phyloP scores from a whole-genome alignment of 208 protist genomes.

The Leishmania lainsoni region DNA sequence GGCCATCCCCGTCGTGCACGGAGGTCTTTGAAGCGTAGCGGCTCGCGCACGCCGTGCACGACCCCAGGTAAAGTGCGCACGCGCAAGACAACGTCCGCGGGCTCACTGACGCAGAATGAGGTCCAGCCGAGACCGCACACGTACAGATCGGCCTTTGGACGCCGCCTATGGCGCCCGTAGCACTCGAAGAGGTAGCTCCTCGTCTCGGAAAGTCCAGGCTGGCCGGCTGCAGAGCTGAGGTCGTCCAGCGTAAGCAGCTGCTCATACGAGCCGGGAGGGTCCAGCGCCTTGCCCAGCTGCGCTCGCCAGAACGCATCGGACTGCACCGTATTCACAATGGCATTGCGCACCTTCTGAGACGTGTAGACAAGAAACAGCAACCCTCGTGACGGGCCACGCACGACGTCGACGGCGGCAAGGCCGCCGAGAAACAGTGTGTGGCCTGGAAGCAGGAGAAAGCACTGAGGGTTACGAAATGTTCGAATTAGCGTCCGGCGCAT shows the following conservation, averaged over 20 bases:
- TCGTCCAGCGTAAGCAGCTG: slow-evolving; percentile 53
- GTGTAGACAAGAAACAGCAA: slow-evolving; percentile 91
- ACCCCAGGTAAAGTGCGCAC: slow-evolving; percentile 91
- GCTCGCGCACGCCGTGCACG: slow-evolving; percentile 88
- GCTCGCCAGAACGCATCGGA: slow-evolving; percentile 83
- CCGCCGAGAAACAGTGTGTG: slow-evolving; percentile 88
- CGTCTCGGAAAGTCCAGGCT: slow-evolving; percentile 59
- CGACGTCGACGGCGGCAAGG: slow-evolving; percentile 84
- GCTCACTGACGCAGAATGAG: slow-evolving; percentile 82
- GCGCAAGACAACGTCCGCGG: slow-evolving; percentile 86
- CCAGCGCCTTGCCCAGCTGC: slow-evolving; percentile 80
- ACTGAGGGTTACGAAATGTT: slow-evolving; percentile 87
- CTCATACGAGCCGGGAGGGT: slow-evolving; percentile 82
- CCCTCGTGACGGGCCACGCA: slow-evolving; percentile 72
- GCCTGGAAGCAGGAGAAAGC: slow-evolving; percentile 80
- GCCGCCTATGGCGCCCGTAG: slow-evolving; percentile 69
- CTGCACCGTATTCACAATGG: slow-evolving; percentile 73
- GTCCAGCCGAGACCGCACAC: slow-evolving; percentile 89
- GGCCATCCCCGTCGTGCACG: slow-evolving; percentile 73
- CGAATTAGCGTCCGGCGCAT: slow-evolving; percentile 90
- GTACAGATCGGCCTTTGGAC: slow-evolving; percentile 90
- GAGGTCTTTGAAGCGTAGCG: slow-evolving; percentile 89
- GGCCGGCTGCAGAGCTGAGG: slow-evolving; percentile 14
- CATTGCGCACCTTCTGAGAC: slow-evolving; percentile 83
- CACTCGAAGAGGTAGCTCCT: slow-evolving; percentile 91